A percentile compares a stretch with the other conserved stretches of the same genome.
Conservation (phyloP, 2,329 filamentous ascomycete species). For the Metarhizium anisopliae region DNA sequence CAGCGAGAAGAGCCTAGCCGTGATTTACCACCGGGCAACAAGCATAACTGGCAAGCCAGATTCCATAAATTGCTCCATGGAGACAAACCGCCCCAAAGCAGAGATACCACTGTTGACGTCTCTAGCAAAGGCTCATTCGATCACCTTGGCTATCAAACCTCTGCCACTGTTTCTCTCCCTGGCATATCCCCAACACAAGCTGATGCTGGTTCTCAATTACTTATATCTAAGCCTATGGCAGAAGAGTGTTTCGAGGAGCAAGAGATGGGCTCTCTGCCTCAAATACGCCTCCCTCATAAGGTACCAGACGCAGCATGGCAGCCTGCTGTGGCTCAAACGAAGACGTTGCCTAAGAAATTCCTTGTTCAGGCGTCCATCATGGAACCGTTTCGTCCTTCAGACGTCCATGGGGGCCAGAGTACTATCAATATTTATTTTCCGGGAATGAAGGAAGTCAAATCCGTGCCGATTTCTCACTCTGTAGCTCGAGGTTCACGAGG, state of each 20-base stretch:
- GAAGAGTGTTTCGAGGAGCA: constrained; percentile 76
- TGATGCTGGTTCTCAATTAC: constrained; percentile 32
- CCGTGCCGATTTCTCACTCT: constrained; percentile 28
- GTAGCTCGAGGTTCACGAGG: constrained; percentile 22
- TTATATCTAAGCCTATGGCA: constrained; percentile 59
- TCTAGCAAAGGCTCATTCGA: constrained; percentile 60
- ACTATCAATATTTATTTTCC: constrained; percentile 32
- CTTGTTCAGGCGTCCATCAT: constrained; percentile 28
- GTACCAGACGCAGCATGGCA: constrained; percentile 56
- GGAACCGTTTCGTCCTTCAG: constrained; percentile 24
- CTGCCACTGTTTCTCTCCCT: constrained; percentile 64
- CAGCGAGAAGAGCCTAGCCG: constrained; percentile 15
- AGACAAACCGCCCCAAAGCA: constrained; percentile 50
- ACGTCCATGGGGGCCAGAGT: constrained; percentile 24
- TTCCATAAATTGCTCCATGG: constrained; percentile 72
- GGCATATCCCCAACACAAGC: constrained; percentile 13
- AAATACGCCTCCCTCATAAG: constrained; percentile 56
- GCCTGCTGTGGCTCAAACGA: constrained; percentile 44
- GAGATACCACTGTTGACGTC: constrained; percentile 54
- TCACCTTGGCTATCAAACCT: constrained; percentile 34
- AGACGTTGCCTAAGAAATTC: constrained; percentile 45
- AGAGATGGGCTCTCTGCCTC: constrained; percentile 69
- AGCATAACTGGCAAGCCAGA: constrained; percentile 65
- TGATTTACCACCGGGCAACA: constrained; percentile 15
- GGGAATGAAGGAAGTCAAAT: constrained; percentile 29